These are phyloP conservation scores for Penicillium sp. DNA, from an alignment of 2,329 filamentous ascomycete species.

Conservation along the genomic window DNA sequence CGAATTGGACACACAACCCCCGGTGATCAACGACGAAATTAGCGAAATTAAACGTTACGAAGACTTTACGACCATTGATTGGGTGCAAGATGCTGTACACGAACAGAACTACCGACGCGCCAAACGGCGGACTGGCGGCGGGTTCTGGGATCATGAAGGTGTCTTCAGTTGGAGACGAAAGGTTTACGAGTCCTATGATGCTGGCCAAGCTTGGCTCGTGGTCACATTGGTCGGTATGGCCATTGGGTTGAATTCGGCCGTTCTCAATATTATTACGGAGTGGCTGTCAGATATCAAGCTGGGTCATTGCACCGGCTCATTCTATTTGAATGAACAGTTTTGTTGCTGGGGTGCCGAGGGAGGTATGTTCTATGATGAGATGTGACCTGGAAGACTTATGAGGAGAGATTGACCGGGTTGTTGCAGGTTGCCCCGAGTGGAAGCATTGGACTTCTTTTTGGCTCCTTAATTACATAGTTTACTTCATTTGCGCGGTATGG, in stretches of 20 bases:
- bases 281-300: conserved; percentile 95
- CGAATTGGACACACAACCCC: conserved; percentile 38
- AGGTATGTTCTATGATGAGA: conserved; percentile 44
- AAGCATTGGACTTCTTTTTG: conserved; percentile 76
- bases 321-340: conserved; percentile 95
- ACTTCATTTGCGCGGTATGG: conserved; percentile 76
- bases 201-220: conserved; percentile 96
- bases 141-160: conserved; percentile 63
- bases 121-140: conserved; percentile 64
- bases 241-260: conserved; percentile 87
- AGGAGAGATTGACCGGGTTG: neutral
- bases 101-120: conserved; percentile 78
- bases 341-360: conserved; percentile 96
- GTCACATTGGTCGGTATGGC: conserved; percentile 85
- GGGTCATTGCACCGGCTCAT: conserved; percentile 90
- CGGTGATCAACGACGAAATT: conserved; percentile 86
- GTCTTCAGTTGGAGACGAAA: conserved; percentile 74
- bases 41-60: conserved; percentile 97
- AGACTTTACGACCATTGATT: conserved; percentile 95
- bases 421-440: conserved; percentile 80
- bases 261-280: conserved; percentile 92
- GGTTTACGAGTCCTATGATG: conserved; percentile 82
- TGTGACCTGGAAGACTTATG: neutral
- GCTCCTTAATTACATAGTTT: conserved; percentile 77
- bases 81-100: conserved; percentile 93